Evolutionary conservation across 352 stramenopile genomes (phyloP), one percentile per base, ranked within the genome.

Genomic region (Globisporangium splendens): DNA sequence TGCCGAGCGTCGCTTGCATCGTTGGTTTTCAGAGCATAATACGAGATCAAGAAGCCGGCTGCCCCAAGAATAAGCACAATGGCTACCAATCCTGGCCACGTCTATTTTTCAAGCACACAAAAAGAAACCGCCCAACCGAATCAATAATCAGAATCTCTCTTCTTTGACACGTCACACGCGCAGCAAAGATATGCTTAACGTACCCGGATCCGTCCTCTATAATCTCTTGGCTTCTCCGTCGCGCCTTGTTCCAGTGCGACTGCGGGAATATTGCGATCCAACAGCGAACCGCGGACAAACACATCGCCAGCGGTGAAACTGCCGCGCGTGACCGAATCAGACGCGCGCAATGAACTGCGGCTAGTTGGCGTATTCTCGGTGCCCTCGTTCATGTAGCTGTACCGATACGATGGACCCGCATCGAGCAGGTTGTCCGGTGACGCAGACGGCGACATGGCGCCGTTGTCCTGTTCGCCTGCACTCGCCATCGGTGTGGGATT

Each of bases 11-110:
- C 11, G 21, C 64, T 75, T 14, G 52, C 12, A 10, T 56, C 44
- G 13, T 61, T 62, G 1, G 50, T 60, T 13, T 71, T 14, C 10
- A 71, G 54, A 8, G 24, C 70, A 22, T 68, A 66, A 46, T 54
- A 64, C 8, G 58, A 61, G 44, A 72, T 66, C 17, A 73, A 44
- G 43, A 61, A 60, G 1, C 42, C 59, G 1, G 50, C 64, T 0
- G 42, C 47, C 2, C 61, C 61, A 3, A 68, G 7, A 8, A 71
- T 0, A 2, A 68, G 31, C 24, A 70, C 33, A 8, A 76, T 38
- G 0, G 66, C 33, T 4, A 76, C 17, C 18, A 76, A 10, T 2
- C 67, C 70, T 15, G 70, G 70, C 70, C 70, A 79, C 21, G 63
- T 62, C 63, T 70, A 21, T n/a, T 21, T 51, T 33, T 42, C 18